Conservation (phyloP, 352 stramenopile species). For the Phytophthora quininea region DNA sequence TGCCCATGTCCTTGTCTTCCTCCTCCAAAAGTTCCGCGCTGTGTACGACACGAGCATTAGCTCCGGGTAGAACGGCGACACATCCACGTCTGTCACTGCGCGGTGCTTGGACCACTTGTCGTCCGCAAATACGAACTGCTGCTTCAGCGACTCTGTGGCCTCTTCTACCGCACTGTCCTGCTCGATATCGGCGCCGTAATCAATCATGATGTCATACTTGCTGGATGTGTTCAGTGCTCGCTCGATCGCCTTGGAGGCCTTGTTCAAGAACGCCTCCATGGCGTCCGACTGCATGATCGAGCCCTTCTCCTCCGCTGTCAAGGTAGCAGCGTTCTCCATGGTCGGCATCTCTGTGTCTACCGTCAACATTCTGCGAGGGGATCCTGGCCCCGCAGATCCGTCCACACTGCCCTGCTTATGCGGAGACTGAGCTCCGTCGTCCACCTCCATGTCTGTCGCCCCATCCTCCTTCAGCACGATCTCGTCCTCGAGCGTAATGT, state of each 20-base stretch:
- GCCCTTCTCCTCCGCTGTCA: slow-evolving; percentile 70
- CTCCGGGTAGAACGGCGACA: slow-evolving; percentile 86
- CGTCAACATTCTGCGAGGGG: slow-evolving; percentile 51
- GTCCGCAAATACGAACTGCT: slow-evolving; percentile 73
- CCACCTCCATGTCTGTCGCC: slow-evolving; percentile 50
- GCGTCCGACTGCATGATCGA: slow-evolving; percentile 71
- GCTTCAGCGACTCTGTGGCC: slow-evolving; percentile 70
- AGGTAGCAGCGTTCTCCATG: slow-evolving; percentile 21
- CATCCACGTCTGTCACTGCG: slow-evolving; percentile 82
- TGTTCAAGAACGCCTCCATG: slow-evolving; percentile 80
- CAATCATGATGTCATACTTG: slow-evolving; percentile 87
- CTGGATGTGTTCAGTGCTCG: slow-evolving; percentile 74
- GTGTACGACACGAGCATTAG: slow-evolving; percentile 76
- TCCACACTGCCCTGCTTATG: slow-evolving; percentile 44
- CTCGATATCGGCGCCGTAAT: slow-evolving; percentile 81
- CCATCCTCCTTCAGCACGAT: slow-evolving; percentile 57
- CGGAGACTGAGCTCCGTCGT: slow-evolving; percentile 31
- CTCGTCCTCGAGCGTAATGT: slow-evolving; percentile 84
- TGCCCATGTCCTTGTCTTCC: slow-evolving; percentile 60
- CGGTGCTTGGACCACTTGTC: slow-evolving; percentile 84
- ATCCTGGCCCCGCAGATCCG: slow-evolving; percentile 31
- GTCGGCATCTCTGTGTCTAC: slow-evolving; percentile 54
- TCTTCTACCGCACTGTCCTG: slow-evolving; percentile 61
- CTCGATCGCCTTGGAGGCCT: slow-evolving; percentile 82
- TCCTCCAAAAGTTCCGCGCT: slow-evolving; percentile 76